phyloP scores from a whole-genome alignment of 2,329 filamentous ascomycete genomes.

The Lasiodiplodia sp. region DNA sequence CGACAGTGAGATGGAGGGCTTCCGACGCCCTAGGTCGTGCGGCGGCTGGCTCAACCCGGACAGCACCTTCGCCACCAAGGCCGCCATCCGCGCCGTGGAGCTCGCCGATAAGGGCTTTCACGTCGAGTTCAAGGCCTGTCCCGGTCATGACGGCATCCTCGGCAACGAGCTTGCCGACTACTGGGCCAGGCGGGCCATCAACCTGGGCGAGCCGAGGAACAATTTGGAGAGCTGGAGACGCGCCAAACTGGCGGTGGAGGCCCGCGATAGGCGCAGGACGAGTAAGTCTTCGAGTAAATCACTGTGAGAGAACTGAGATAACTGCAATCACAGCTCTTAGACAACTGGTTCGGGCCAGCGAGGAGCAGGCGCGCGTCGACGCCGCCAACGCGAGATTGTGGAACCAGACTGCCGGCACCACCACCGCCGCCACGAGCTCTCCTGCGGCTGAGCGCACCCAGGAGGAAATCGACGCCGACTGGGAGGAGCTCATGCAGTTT shows the following conservation, averaged over 20 bases:
- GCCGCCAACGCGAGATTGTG: no score
- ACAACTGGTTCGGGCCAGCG: no score
- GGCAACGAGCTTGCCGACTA: constrained; percentile 7
- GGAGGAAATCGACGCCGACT: not conserved
- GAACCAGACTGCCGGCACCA: not conserved
- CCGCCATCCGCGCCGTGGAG: not conserved
- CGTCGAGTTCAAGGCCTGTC: not conserved
- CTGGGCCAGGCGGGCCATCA: not conserved
- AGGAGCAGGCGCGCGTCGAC: no score
- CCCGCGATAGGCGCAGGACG: not conserved
- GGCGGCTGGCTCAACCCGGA: not conserved
- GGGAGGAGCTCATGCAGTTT: not conserved
- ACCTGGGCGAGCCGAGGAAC: rapidly evolving
- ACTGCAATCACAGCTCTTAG: not conserved
- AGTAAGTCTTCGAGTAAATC: not conserved
- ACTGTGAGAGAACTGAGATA: not conserved
- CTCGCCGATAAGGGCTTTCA: constrained; percentile 1
- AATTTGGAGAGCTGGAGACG: not conserved
- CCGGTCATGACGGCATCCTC: not conserved
- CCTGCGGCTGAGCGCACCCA: not conserved
- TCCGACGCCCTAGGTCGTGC: not conserved
- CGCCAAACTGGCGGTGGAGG: not conserved
- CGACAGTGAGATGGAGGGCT: not conserved
- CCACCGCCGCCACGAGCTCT: not conserved
- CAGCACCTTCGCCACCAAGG: not conserved